phyloP scores from a whole-genome alignment of 768 basidiomycete genomes.

The Naganishia vaughanmartiniae region DNA sequence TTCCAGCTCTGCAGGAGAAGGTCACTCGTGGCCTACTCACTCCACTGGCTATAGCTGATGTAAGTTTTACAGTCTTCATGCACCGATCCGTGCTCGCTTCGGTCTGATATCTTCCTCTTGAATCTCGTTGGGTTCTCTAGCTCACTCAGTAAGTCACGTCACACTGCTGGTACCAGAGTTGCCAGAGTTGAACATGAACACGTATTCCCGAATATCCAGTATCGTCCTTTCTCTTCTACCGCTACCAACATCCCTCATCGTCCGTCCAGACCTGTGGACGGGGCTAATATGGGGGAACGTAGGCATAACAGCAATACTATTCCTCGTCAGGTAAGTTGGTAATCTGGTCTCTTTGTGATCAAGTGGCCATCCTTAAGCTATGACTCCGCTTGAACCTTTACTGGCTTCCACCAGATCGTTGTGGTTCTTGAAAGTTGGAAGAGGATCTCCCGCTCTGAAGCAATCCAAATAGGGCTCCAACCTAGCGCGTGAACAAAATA shows the following conservation, averaged over 20 bases:
- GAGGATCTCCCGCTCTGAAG: neutral
- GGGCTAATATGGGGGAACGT: slow-evolving; percentile 45
- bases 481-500: too few relatives aligned
- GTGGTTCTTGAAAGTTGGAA: slow-evolving; percentile 10
- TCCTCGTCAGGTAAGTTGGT: slow-evolving; percentile 35
- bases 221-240: slow-evolving; percentile 43
- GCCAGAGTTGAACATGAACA: neutral
- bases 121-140: neutral
- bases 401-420: neutral
- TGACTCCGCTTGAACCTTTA: too few relatives aligned
- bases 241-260: slow-evolving; percentile 40
- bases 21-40: slow-evolving; percentile 44
- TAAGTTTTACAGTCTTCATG: neutral
- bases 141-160: slow-evolving; percentile 17
- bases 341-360: neutral
- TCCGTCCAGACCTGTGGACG: slow-evolving; percentile 43
- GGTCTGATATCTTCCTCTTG: neutral
- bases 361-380: neutral
- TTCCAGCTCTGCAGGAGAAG: slow-evolving; percentile 33
- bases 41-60: slow-evolving; percentile 42
- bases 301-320: slow-evolving; percentile 42
- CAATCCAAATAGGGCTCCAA: neutral
- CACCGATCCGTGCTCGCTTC: neutral
- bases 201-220: slow-evolving; percentile 18
- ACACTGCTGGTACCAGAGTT: neutral